Percentiles rank a stretch among this genome's conserved stretches.
Conservation (phyloP, 2,329 filamentous ascomycete species). For the Pseudogymnoascus sp. region DNA sequence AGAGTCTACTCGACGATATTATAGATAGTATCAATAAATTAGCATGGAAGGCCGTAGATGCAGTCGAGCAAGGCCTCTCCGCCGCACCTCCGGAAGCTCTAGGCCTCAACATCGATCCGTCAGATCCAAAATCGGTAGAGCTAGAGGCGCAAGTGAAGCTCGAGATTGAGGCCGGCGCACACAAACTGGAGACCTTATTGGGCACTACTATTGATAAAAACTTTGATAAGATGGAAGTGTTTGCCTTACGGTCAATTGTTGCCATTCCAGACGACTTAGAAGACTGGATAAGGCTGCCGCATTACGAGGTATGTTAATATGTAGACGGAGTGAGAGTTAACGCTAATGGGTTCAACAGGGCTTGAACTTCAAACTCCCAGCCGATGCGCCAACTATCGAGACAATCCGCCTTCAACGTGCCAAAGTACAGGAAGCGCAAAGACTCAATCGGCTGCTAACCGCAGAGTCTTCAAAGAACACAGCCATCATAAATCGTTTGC, state of each 20-base stretch:
- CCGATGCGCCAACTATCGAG: conserved; percentile 51
- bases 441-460: conserved; percentile 61
- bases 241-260: conserved; percentile 78
- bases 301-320: conserved; percentile 60
- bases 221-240: conserved; percentile 83
- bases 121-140: conserved; percentile 34
- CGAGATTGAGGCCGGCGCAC: conserved; percentile 83
- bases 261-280: conserved; percentile 63
- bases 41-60: conserved; percentile 80
- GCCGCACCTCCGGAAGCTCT: conserved; percentile 65
- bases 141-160: conserved; percentile 43
- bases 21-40: conserved; percentile 95
- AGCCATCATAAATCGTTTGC: conserved; percentile 57
- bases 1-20: conserved; percentile 95
- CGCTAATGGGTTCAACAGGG: conserved; percentile 14
- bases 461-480: conserved; percentile 67
- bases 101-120: conserved; percentile 59
- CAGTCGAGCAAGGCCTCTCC: conserved; percentile 75
- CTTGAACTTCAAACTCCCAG: conserved; percentile 24
- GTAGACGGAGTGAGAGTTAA: not conserved
- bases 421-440: conserved; percentile 70
- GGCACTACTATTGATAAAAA: conserved; percentile 76
- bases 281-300: conserved; percentile 70
- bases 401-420: conserved; percentile 63
- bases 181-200: conserved; percentile 74